Percentiles rank a stretch among this genome's conserved stretches.
These are phyloP conservation scores for Diaporthe sp. DNA, from an alignment of 2,329 filamentous ascomycete species.

Conservation along the genomic window DNA sequence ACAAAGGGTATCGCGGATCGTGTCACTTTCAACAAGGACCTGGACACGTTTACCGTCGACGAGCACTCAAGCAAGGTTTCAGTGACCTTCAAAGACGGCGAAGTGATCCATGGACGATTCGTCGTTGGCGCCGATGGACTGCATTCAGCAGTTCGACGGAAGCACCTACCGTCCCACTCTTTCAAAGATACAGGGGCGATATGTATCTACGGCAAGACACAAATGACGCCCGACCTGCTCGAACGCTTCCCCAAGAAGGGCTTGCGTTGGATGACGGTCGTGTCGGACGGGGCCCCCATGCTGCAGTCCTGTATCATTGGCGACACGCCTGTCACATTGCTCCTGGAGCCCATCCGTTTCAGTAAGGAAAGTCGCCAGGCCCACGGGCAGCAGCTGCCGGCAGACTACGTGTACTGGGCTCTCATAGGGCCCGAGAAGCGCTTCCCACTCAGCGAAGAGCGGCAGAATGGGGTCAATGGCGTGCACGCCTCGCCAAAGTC, in stretches of 20 bases:
- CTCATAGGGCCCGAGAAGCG: constrained; percentile 4
- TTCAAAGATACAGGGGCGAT: constrained; percentile 16
- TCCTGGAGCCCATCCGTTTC: constrained; percentile 8
- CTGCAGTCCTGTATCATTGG: constrained; percentile 20
- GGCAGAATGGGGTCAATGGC: background rate
- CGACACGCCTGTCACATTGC: background rate
- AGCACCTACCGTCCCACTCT: background rate
- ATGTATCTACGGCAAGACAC: constrained; percentile 26
- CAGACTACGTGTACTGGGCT: constrained; percentile 4
- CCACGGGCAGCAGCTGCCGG: background rate
- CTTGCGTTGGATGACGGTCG: constrained; percentile 25
- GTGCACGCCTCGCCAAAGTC: background rate
- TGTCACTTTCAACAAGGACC: constrained; percentile 1
- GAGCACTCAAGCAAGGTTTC: background rate
- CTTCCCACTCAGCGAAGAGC: background rate
- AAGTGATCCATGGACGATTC: constrained; percentile 6
- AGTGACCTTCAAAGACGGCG: constrained; percentile 15
- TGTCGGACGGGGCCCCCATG: constrained; percentile 11
- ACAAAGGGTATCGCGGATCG: constrained; percentile 13
- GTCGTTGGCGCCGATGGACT: constrained; percentile 24
- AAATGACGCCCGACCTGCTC: background rate
- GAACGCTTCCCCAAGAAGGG: constrained; percentile 13
- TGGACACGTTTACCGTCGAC: background rate
- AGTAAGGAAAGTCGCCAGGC: background rate
- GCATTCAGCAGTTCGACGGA: constrained; percentile 8